These are phyloP conservation scores for Kodamaea sp. DNA, from an alignment of 1,139 yeast genomes.

Conservation along the genomic window DNA sequence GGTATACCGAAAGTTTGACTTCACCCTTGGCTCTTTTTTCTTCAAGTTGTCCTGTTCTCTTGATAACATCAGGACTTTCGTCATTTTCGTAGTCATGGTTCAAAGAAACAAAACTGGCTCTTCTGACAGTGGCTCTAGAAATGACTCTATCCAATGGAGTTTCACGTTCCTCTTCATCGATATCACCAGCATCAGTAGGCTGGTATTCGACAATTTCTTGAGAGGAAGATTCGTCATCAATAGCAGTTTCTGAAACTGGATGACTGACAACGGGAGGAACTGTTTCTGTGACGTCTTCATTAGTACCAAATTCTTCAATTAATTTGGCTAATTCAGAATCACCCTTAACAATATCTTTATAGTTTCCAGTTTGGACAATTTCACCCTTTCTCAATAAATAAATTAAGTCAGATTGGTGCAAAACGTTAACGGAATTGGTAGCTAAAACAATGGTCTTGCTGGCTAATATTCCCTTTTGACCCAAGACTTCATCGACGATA, in stretches of 20 bases:
- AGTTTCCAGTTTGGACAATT: conserved; percentile 21
- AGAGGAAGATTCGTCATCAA: background rate
- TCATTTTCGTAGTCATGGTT: conserved; percentile 23
- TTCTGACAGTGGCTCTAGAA: conserved; percentile 7
- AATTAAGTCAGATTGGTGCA: conserved; percentile 20
- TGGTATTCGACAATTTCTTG: conserved; percentile 5
- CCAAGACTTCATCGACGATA: conserved; percentile 19
- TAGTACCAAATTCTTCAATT: conserved; percentile 27
- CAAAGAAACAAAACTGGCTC: conserved; percentile 24
- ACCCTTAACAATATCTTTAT: conserved; percentile 18
- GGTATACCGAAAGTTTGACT: conserved; percentile 24
- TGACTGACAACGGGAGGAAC: conserved; percentile 23
- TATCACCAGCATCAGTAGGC: conserved; percentile 2
- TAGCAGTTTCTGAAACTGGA: background rate
- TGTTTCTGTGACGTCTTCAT: conserved; percentile 14
- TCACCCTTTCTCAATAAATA: conserved; percentile 19
- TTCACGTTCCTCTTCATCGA: conserved; percentile 2
- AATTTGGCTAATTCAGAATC: conserved; percentile 25
- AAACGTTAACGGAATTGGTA: conserved; percentile 23
- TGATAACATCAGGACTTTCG: conserved; percentile 16
- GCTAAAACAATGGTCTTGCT: conserved; percentile 24
- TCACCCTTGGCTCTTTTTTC: conserved; percentile 25
- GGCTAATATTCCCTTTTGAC: conserved; percentile 20
- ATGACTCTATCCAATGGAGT: conserved; percentile 3
- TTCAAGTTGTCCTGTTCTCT: conserved; percentile 20